Evolutionary conservation across 495 filamentous ascomycete species (phyloP).

Genomic region (Hypomontagnella monticulosa): DNA sequence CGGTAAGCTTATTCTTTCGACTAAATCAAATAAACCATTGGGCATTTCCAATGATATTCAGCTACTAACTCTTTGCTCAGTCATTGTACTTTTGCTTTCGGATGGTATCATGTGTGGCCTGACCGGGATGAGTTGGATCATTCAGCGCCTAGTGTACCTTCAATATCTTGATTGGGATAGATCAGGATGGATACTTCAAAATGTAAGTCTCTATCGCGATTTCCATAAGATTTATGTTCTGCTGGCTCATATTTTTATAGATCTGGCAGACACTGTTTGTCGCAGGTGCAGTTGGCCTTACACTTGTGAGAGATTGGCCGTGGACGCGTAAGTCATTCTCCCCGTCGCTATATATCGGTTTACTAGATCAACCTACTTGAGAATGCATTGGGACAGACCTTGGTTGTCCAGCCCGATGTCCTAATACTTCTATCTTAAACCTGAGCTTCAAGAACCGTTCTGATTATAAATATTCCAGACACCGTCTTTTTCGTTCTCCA

Average conservation of each 20-base stretch:
- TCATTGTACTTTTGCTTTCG: slow-evolving; percentile 70
- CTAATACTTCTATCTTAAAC: not conserved
- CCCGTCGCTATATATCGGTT: slow-evolving; percentile 63
- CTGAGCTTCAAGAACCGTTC: not conserved
- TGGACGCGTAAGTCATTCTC: slow-evolving; percentile 68
- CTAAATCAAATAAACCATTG: not conserved
- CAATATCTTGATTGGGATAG: slow-evolving; percentile 69
- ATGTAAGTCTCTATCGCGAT: slow-evolving; percentile 46
- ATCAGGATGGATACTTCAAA: slow-evolving; percentile 74
- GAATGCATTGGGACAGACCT: not conserved
- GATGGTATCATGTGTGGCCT: slow-evolving; percentile 71
- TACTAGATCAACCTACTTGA: not conserved
- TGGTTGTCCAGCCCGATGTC: slow-evolving; percentile 43
- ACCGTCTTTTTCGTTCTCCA: slow-evolving; percentile 77
- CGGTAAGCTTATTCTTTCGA: slow-evolving; percentile 25
- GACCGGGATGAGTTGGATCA: slow-evolving; percentile 65
- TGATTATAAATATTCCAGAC: slow-evolving; percentile 23
- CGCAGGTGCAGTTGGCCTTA: slow-evolving; percentile 65
- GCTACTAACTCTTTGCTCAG: slow-evolving; percentile 22
- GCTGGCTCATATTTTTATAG: slow-evolving; percentile 35
- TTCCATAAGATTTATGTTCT: not conserved
- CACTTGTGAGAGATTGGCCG: slow-evolving; percentile 74
- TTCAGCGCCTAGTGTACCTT: slow-evolving; percentile 66
- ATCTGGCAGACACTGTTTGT: slow-evolving; percentile 73
- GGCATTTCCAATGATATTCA: not conserved